Conservation (phyloP, 1,284 basidiomycete species). For the Heterobasidion annosum region DNA sequence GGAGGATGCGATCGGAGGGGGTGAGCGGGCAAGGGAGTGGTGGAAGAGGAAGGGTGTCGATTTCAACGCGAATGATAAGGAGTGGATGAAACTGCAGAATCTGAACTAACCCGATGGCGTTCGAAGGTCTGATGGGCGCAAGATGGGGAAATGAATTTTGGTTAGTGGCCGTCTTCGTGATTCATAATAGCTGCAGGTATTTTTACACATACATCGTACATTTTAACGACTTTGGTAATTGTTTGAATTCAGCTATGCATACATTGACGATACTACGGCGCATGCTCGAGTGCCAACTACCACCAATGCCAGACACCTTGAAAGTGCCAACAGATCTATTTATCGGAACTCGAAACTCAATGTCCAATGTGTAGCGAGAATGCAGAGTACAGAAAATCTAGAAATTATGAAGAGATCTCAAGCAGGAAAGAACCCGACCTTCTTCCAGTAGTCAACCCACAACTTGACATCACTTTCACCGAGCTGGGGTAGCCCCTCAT, state of each 20-base stretch:
- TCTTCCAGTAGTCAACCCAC: slow-evolving; percentile 1
- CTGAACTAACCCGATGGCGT: slow-evolving; percentile 36
- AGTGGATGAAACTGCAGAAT: slow-evolving; percentile 75
- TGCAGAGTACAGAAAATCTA: no score
- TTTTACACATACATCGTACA: no score
- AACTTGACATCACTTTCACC: background rate
- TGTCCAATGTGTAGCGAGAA: no score
- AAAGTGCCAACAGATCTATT: no score
- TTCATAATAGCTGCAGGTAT: no score
- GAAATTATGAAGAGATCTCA: background rate
- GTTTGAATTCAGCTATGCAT: no score
- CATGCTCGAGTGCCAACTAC: no score
- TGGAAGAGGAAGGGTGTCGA: slow-evolving; percentile 72
- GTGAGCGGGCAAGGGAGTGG: slow-evolving; percentile 62
- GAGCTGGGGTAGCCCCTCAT: background rate
- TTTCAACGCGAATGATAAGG: slow-evolving; percentile 70
- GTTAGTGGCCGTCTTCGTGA: no score
- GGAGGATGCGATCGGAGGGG: slow-evolving; percentile 74
- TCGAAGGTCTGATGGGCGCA: background rate
- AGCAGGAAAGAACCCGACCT: background rate
- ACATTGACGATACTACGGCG: no score
- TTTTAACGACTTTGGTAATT: no score
- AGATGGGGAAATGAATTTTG: background rate
- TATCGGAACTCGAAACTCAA: no score
- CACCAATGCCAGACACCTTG: no score